Evolutionary conservation across 148 eudicot species (phyloP), one percentile per base, ranked within the genome.

Genomic region (Rhododendron henanense): DNA sequence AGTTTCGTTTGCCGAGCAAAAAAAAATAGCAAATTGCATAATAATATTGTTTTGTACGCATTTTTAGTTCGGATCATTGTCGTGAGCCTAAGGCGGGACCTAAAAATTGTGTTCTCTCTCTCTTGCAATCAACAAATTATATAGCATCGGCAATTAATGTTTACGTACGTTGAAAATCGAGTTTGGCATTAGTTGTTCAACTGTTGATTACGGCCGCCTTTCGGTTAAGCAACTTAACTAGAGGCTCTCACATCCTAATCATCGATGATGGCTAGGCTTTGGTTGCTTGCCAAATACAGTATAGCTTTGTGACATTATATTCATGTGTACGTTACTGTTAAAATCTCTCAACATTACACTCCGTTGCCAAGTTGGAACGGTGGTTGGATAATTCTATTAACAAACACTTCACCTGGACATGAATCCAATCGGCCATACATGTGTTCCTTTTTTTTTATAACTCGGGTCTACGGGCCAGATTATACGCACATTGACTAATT

Each of bases 271-370:
- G 13, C 57, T 57, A 33, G 44, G 59, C 47, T 55, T 33, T 57
- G 37, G 71, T 81, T 81, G 83, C 83, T 81, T 81, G 69, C 69
- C 9, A 35, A 67, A 67, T 67, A 31, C 31, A 31, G 31, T 31
- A 13, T 69, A 33, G 48, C 21, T 47, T 48, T 35, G 1, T 78
- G 50, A 21, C 53, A 48, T 31, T 31, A 31, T 31, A 31, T 39
- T 39, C 41, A 39, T 14, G 57, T 15, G 50, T 33, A 31, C 31
- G 1, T 78, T 19, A 25, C 3, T 78, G 50, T 78, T 21, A 78
- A 78, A 35, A 7, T 50, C 15, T 23, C 55, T 14, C 37, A 28
- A 9, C 61, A 6, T 5, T 41, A 41, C 0, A 41, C 45, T 41
- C 45, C 45, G 45, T 41, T 41, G 45, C 75, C 75, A 25, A 28